These are phyloP conservation scores for Calonectria hawksworthii DNA, from an alignment of 2,329 filamentous ascomycete genomes.

Conservation along the genomic window DNA sequence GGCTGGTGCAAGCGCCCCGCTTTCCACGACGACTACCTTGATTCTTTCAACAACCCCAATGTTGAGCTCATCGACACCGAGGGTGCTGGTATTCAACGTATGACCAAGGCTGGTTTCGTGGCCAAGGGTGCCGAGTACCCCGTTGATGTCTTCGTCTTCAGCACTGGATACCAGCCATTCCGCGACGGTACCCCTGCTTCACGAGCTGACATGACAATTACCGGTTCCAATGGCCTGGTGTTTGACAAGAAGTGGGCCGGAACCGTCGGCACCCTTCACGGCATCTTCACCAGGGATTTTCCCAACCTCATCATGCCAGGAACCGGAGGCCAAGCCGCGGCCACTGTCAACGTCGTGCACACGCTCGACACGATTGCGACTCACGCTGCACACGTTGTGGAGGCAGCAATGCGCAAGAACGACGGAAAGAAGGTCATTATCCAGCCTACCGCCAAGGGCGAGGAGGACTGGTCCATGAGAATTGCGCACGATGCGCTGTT, in stretches of 20 bases:
- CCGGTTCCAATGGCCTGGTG: conserved; percentile 59
- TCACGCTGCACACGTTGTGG: conserved; percentile 59
- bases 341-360: conserved; percentile 55
- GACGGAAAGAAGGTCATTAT: background rate
- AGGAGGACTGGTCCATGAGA: background rate
- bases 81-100: conserved; percentile 8
- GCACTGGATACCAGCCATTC: conserved; percentile 56
- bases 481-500: conserved; percentile 19
- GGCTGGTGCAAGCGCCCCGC: conserved; percentile 74
- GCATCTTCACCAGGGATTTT: conserved; percentile 61
- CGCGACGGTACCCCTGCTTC: conserved; percentile 44
- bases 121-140: background rate
- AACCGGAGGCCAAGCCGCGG: conserved; percentile 54
- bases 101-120: conserved; percentile 9
- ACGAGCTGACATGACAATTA: conserved; percentile 45
- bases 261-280: conserved; percentile 66
- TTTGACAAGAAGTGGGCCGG: conserved; percentile 61
- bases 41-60: conserved; percentile 50
- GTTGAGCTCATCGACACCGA: conserved; percentile 70
- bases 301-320: conserved; percentile 68
- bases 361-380: conserved; percentile 52
- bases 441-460: background rate
- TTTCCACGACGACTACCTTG: conserved; percentile 73
- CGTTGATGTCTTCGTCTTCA: conserved; percentile 11
- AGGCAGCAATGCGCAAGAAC: conserved; percentile 21